phyloP scores from a whole-genome alignment of 495 filamentous ascomycete species.

The Aspergillus sclerotioniger region DNA sequence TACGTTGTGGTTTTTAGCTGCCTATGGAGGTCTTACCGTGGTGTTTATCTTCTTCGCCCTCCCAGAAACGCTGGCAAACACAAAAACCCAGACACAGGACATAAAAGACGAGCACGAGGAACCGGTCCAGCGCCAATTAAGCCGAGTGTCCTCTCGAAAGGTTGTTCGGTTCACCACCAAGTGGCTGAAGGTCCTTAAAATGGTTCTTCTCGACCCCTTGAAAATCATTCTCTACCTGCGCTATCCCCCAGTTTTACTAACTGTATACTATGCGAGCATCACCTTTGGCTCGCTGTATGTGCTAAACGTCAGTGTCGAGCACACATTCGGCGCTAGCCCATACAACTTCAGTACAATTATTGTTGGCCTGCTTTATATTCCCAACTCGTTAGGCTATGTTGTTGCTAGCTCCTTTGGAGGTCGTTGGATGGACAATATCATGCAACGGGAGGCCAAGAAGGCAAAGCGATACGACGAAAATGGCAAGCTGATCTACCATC shows the following conservation, averaged over 20 bases:
- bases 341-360: conserved; percentile 75
- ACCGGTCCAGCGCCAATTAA: conserved; percentile 36
- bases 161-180: conserved; percentile 57
- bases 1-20: conserved; percentile 82
- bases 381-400: conserved; percentile 76
- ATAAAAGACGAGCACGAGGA: conserved; percentile 19
- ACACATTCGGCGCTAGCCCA: conserved; percentile 67
- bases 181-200: conserved; percentile 55
- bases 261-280: conserved; percentile 78
- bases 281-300: conserved; percentile 82
- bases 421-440: conserved; percentile 84
- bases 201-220: conserved; percentile 76
- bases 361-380: conserved; percentile 78
- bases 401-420: conserved; percentile 72
- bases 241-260: conserved; percentile 75
- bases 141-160: conserved; percentile 61
- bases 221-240: conserved; percentile 74
- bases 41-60: conserved; percentile 63
- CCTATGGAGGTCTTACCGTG: conserved; percentile 68
- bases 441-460: conserved; percentile 74
- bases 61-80: conserved; percentile 61
- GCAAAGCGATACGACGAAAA: conserved; percentile 68
- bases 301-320: conserved; percentile 81
- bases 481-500: conserved; percentile 67
- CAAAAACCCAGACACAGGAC: conserved; percentile 22